Conservation (phyloP, 2,329 filamentous ascomycete species). For the Alternaria triticimaculans region DNA sequence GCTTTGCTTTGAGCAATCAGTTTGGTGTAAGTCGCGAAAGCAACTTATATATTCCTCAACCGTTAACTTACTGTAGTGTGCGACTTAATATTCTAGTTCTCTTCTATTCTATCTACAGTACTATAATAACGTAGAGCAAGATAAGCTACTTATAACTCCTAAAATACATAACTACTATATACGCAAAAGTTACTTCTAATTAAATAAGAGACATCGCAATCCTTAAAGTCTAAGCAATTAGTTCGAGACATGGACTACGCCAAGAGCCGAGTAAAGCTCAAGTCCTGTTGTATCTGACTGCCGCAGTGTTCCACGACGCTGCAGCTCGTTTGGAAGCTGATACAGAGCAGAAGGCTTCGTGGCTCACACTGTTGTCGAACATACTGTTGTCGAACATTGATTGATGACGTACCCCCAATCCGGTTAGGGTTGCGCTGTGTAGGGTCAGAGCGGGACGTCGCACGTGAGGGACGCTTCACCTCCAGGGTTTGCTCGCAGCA, state of each 20-base stretch:
- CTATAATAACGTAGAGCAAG: no score
- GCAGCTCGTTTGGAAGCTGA: background rate
- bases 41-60: no score
- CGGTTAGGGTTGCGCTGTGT: background rate
- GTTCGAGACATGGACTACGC: background rate
- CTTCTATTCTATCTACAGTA: no score
- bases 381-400: background rate
- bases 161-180: no score
- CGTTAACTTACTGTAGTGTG: no score
- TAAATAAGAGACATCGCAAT: no score
- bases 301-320: background rate
- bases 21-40: no score
- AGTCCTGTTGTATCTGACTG: background rate
- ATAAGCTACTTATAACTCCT: no score
- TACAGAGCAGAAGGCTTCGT: background rate
- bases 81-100: no score
- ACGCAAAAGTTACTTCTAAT: no score
- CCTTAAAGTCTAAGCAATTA: background rate
- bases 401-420: background rate
- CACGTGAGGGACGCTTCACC: background rate
- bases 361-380: background rate
- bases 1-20: background rate
- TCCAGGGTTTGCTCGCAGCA: background rate
- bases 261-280: background rate
- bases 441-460: background rate